phyloP scores from a whole-genome alignment of 2,329 filamentous ascomycete genomes.

The Penicillium sp. region DNA sequence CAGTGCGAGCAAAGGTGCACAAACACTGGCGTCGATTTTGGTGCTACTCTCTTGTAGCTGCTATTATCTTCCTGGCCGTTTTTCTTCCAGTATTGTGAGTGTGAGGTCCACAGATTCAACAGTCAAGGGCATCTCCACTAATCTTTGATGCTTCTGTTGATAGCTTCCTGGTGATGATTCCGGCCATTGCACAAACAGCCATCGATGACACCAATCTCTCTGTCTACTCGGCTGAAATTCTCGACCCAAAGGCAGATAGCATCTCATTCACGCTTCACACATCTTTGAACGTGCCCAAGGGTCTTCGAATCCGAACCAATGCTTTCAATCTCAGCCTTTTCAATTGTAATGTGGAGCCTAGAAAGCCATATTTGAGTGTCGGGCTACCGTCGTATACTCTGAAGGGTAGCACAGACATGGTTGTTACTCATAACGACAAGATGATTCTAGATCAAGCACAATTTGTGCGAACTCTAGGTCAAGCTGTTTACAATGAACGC shows the following conservation, averaged over 20 bases:
- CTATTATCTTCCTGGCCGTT: constrained; percentile 24
- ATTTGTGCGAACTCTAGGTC: constrained; percentile 42
- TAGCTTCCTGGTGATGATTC: constrained; percentile 25
- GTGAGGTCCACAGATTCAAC: too few species aligned
- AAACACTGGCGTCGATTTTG: constrained; percentile 21
- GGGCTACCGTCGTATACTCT: constrained; percentile 16
- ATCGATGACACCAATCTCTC: constrained; percentile 24
- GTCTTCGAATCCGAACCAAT: constrained; percentile 25
- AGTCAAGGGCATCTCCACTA: too few species aligned
- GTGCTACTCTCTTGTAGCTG: constrained; percentile 21
- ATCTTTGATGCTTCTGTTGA: too few species aligned
- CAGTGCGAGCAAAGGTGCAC: not conserved
- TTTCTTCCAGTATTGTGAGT: constrained; percentile 27
- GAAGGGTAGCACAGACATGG: constrained; percentile 34
- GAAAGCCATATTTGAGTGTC: constrained; percentile 16
- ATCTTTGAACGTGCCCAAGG: constrained; percentile 17
- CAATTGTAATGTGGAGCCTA: constrained; percentile 38
- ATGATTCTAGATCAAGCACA: constrained; percentile 42
- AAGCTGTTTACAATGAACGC: constrained; percentile 41
- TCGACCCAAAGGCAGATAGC: constrained; percentile 17
- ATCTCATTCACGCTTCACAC: constrained; percentile 24
- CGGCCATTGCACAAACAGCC: constrained; percentile 25
- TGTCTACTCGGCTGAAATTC: constrained; percentile 20
- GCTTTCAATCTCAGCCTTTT: constrained; percentile 44
- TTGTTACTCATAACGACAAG: constrained; percentile 37